Evolutionary conservation across 352 stramenopile species (phyloP).

Genomic region (Phytophthora litchii): DNA sequence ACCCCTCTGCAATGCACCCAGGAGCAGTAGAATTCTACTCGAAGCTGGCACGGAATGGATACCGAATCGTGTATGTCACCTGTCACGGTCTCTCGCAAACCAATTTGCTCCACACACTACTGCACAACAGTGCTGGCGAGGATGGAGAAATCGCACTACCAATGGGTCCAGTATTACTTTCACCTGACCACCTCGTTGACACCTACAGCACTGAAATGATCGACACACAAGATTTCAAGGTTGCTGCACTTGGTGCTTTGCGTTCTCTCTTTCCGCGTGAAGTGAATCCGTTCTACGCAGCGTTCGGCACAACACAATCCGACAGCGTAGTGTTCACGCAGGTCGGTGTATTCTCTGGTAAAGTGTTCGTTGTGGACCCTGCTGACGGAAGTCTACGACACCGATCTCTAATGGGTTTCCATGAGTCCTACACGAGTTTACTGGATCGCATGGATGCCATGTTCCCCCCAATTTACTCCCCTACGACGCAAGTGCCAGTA

Average conservation of each 20-base stretch:
- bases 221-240: slow-evolving; percentile 69
- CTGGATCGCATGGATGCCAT: slow-evolving; percentile 67
- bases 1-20: slow-evolving; percentile 49
- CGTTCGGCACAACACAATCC: slow-evolving; percentile 68
- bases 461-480: slow-evolving; percentile 76
- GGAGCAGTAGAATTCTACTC: slow-evolving; percentile 81
- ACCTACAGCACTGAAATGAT: slow-evolving; percentile 47
- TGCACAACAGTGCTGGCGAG: slow-evolving; percentile 28
- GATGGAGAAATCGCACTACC: slow-evolving; percentile 47
- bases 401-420: slow-evolving; percentile 62
- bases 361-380: slow-evolving; percentile 76
- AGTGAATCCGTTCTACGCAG: slow-evolving; percentile 85
- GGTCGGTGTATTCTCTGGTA: slow-evolving; percentile 79
- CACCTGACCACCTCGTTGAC: slow-evolving; percentile 62
- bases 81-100: slow-evolving; percentile 63
- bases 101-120: slow-evolving; percentile 52
- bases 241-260: slow-evolving; percentile 65
- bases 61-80: slow-evolving; percentile 84
- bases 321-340: slow-evolving; percentile 68
- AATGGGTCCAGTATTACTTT: slow-evolving; percentile 73
- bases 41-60: slow-evolving; percentile 70
- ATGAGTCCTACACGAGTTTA: slow-evolving; percentile 73
- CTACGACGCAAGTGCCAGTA: slow-evolving; percentile 20
- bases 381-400: slow-evolving; percentile 61
- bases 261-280: slow-evolving; percentile 72